Percentiles rank a stretch among this genome's conserved stretches.
These are phyloP conservation scores for Zygnema cylindricum DNA, from an alignment of 139 green algal species.

Conservation along the genomic window DNA sequence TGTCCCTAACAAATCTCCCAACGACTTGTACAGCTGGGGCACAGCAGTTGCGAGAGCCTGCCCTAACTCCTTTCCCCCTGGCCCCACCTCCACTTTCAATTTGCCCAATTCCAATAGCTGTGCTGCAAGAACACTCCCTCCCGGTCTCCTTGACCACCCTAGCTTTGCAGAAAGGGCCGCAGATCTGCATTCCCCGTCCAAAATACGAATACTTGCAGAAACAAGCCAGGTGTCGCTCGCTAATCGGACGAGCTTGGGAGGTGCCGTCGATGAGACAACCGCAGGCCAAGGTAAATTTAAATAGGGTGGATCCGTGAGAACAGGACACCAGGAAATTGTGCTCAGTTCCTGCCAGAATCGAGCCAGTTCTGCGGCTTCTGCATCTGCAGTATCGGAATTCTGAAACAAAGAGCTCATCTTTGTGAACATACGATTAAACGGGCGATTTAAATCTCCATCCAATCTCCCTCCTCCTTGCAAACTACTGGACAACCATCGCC, in stretches of 20 bases:
- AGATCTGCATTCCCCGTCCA: conserved; percentile 48
- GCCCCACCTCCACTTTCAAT: not conserved
- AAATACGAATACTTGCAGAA: conserved; percentile 65
- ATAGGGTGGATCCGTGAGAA: conserved; percentile 61
- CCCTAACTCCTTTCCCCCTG: conserved; percentile 45
- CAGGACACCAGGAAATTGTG: conserved; percentile 71
- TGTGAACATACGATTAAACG: conserved; percentile 28
- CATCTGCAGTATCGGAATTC: conserved; percentile 13
- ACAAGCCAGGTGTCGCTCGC: conserved; percentile 72
- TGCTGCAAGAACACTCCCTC: conserved; percentile 66
- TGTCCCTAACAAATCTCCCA: conserved; percentile 50
- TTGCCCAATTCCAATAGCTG: conserved; percentile 73
- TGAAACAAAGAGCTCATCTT: not conserved
- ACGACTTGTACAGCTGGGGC: conserved; percentile 67
- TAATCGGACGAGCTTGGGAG: conserved; percentile 66
- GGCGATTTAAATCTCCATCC: not conserved
- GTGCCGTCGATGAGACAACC: conserved; percentile 42
- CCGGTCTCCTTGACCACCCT: conserved; percentile 67
- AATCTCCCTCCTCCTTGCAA: not conserved
- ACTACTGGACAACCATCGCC: not conserved
- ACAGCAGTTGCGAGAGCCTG: conserved; percentile 71
- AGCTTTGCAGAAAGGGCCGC: conserved; percentile 49
- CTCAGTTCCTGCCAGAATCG: conserved; percentile 69
- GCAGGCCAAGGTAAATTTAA: conserved; percentile 71
- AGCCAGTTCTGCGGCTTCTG: not conserved